Base-by-base conservation (phyloP, 495 filamentous ascomycete genomes). In the Thermothielavioides terrestris region DNA sequence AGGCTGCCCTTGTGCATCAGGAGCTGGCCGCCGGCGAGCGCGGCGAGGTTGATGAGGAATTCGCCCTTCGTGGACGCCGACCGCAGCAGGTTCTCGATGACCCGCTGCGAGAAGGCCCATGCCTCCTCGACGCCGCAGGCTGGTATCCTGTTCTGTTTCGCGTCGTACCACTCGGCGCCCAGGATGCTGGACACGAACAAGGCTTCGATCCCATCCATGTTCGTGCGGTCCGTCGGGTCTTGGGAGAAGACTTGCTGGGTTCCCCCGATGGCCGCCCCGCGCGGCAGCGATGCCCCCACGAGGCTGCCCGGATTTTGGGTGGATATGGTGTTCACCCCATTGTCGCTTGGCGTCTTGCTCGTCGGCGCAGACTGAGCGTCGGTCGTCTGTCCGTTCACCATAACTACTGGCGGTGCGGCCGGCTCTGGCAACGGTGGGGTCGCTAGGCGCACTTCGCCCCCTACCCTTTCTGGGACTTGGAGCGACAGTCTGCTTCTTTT, bases 381-480 rank as follows among this genome's bases (percentile, higher is more conserved):
- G 10, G 63, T 27, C 12, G 54, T 48, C 25, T 79, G 75, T 2
- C 84, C 86, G 53, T 88, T 89, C 1, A 89, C 69, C 49, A 85
- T 71, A 0, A 88, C 64, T 9, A 78, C 76, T 1, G 54, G 42
- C 1, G 39, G 9, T 8, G 26, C 20, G 3, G 35, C 6, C 15
- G 32, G 47, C 6, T 45, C 46, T 6, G 59, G 51, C 1, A 50
- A 63, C 17, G 84, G 84, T 8, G 87, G 87, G 0, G 86, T 91
- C 1, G 86, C 87, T 17, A 92, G 78, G 17, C 87, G 75, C 1
- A 95, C 84, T 9, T 85, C 77, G 0, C 80, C 85, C 2, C 86
- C 84, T 9, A 79, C 67, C 50, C 86, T 79, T 59, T 83, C 77
- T 2, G 89, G 89, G 8, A 94, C 89, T 61, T 92, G 89, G 2